Conservation (phyloP, 176 grass and related monocot genomes). For the Oryza coarctata region DNA sequence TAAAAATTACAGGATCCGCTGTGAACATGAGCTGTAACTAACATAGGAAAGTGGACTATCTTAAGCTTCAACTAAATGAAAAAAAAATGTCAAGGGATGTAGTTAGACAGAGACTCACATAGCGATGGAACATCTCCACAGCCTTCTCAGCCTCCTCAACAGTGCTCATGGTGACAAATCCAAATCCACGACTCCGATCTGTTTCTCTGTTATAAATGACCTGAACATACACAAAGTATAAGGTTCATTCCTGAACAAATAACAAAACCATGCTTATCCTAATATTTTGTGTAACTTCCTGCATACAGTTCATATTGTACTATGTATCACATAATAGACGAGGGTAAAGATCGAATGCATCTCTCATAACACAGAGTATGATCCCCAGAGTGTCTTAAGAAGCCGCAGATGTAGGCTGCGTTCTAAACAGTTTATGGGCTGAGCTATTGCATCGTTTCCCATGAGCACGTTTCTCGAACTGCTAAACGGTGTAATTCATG, state of each 20-base stretch:
- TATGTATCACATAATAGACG: background rate
- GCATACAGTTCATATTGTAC: background rate
- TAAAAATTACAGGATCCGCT: background rate
- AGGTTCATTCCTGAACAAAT: background rate
- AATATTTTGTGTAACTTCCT: background rate
- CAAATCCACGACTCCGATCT: conserved; percentile 76
- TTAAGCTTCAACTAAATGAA: background rate
- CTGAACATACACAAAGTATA: conserved; percentile 23
- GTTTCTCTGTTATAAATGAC: conserved; percentile 87
- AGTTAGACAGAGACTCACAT: conserved; percentile 50
- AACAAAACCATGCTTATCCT: background rate
- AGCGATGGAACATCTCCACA: conserved; percentile 73
- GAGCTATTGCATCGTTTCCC: no score
- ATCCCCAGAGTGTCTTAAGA: background rate
- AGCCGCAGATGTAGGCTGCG: no score
- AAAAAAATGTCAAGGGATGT: background rate
- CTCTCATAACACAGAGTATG: background rate
- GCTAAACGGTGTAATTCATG: no score
- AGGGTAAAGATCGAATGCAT: background rate
- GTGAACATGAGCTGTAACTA: background rate
- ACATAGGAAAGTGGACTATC: background rate
- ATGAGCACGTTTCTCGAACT: no score
- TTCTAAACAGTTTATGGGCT: no score
- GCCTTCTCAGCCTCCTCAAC: conserved; percentile 88
- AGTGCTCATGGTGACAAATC: conserved; percentile 84